Percentiles rank a stretch among this genome's conserved stretches.
Conservation (phyloP, 2,329 filamentous ascomycete species). For the Fusarium nurragi region DNA sequence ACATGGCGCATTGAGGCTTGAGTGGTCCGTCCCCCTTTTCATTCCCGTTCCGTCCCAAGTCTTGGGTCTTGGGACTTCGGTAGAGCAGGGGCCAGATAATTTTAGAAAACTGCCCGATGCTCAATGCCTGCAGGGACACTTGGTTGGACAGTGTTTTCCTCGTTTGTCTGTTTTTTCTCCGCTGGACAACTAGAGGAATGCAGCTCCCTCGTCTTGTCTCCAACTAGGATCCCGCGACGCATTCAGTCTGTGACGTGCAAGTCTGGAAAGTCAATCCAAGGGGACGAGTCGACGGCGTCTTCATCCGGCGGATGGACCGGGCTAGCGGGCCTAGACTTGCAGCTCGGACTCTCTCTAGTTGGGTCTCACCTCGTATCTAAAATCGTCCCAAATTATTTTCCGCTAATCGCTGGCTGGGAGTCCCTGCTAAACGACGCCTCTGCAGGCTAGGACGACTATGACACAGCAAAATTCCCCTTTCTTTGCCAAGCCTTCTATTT, state of each 20-base stretch:
- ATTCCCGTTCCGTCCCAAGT: constrained; percentile 12
- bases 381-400: constrained; percentile 20
- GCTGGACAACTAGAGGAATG: background rate
- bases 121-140: background rate
- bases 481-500: constrained; percentile 7
- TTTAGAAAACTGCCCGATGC: constrained; percentile 3
- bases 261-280: background rate
- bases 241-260: background rate
- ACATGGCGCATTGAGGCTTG: constrained; percentile 21
- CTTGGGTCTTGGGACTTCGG: background rate
- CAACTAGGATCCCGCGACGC: background rate
- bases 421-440: background rate
- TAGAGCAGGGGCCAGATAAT: constrained; percentile 1
- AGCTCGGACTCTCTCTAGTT: background rate
- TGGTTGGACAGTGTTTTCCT: background rate
- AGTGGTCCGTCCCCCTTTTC: constrained; percentile 7
- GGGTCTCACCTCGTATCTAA: constrained; percentile 19
- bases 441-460: constrained; percentile 1
- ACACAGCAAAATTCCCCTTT: constrained; percentile 4
- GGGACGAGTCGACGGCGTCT: background rate
- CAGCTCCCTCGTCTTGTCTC: background rate
- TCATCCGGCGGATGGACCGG: background rate
- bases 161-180: background rate
- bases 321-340: constrained; percentile 5
- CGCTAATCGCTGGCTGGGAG: constrained; percentile 14